Conservation (phyloP, 176 grass and related monocot genomes). For the Ensete glaucum region DNA sequence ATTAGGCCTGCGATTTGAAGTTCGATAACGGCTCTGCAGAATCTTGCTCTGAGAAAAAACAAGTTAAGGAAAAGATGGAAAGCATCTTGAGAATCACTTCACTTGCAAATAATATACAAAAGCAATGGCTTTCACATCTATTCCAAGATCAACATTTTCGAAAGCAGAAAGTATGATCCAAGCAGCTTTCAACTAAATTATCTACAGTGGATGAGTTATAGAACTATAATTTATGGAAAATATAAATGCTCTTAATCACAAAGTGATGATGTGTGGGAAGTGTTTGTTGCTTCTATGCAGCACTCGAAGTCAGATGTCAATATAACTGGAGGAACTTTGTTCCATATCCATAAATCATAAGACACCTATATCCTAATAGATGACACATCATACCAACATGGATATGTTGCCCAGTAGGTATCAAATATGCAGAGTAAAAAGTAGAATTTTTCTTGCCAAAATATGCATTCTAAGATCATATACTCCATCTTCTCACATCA, state of each 20-base stretch:
- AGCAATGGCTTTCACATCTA: too few relatives aligned
- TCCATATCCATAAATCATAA: too few relatives aligned
- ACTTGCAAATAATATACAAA: neutral
- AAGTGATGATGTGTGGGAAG: too few relatives aligned
- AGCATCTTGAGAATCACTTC: neutral
- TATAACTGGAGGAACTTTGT: too few relatives aligned
- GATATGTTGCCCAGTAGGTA: neutral
- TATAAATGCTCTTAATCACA: too few relatives aligned
- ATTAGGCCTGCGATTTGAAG: conserved; percentile 71
- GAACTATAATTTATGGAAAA: too few relatives aligned
- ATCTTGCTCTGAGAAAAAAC: conserved; percentile 56
- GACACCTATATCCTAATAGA: neutral
- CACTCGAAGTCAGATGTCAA: too few relatives aligned
- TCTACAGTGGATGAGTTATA: too few relatives aligned
- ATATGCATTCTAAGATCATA: neutral
- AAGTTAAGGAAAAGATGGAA: conserved; percentile 28
- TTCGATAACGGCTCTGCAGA: conserved; percentile 73
- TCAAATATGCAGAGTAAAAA: neutral
- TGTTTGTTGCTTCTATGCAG: too few relatives aligned
- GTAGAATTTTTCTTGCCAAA: neutral
- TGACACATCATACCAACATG: neutral
- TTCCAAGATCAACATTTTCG: too few relatives aligned
- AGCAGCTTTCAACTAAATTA: too few relatives aligned
- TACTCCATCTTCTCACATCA: neutral
- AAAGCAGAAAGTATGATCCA: too few relatives aligned